A percentile compares a stretch with the other conserved stretches of the same genome.
Evolutionary conservation across 805 yeast species (phyloP).

Genomic region (Ogataea philodendri): DNA sequence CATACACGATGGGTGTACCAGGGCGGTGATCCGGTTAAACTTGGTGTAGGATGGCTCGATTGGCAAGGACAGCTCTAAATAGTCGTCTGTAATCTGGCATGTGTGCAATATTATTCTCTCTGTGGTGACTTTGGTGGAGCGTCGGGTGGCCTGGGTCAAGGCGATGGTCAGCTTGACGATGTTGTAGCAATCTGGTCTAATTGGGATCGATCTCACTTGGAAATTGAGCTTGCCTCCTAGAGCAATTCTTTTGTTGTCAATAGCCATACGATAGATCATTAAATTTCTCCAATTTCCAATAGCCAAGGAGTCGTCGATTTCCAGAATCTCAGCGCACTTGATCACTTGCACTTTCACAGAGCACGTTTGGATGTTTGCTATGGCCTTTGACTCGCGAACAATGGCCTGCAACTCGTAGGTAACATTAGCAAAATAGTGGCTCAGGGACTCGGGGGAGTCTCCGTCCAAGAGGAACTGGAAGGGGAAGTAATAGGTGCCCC

Average conservation of each 20-base stretch:
- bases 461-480: slow-evolving; percentile 29
- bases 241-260: slow-evolving; percentile 20
- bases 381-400: neutral
- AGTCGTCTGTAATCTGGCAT: neutral
- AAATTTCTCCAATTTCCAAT: slow-evolving; percentile 35
- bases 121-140: slow-evolving; percentile 2
- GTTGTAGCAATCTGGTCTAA: slow-evolving; percentile 18
- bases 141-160: slow-evolving; percentile 26
- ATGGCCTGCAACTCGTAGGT: slow-evolving; percentile 16
- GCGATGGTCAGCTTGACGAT: slow-evolving; percentile 23
- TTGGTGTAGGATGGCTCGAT: slow-evolving; percentile 6
- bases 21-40: slow-evolving; percentile 2
- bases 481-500: slow-evolving; percentile 27
- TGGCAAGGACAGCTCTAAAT: neutral
- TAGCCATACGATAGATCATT: slow-evolving; percentile 24
- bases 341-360: slow-evolving; percentile 14
- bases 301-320: slow-evolving; percentile 21
- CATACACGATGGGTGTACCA: slow-evolving; percentile 25
- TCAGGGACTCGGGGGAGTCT: slow-evolving; percentile 25
- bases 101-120: slow-evolving; percentile 1
- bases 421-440: slow-evolving; percentile 23
- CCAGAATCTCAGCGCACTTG: slow-evolving; percentile 15
- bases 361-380: slow-evolving; percentile 9
- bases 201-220: slow-evolving; percentile 26
- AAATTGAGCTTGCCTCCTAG: slow-evolving; percentile 21